A percentile compares a stretch with the other conserved stretches of the same genome.
Conservation (phyloP, 2,329 filamentous ascomycete genomes). For the Westerdykella sp. region DNA sequence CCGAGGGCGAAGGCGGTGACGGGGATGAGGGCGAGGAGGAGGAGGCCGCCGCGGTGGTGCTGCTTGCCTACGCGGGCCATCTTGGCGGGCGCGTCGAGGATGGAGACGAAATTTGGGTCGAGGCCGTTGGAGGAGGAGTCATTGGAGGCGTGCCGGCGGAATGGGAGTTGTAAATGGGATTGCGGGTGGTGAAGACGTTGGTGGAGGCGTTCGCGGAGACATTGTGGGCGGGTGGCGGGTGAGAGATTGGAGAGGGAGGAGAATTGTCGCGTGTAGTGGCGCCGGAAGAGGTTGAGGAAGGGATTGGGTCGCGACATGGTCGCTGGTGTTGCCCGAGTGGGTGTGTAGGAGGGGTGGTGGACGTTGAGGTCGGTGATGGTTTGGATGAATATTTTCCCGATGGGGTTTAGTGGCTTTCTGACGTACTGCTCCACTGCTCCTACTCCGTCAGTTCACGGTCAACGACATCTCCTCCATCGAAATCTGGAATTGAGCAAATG, state of each 20-base stretch:
- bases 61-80: constrained; percentile 68
- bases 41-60: constrained; percentile 68
- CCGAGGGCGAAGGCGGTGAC: constrained; percentile 85
- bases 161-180: constrained; percentile 13
- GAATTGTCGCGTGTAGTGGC: constrained; percentile 19
- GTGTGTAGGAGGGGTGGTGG: constrained; percentile 5
- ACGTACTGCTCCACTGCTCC: no score
- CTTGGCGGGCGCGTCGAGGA: constrained; percentile 77
- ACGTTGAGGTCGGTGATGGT: constrained; percentile 9
- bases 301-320: constrained; percentile 32
- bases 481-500: not conserved
- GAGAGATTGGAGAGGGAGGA: constrained; percentile 6
- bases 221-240: constrained; percentile 25
- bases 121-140: constrained; percentile 51
- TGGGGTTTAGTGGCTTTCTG: no score
- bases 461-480: not conserved
- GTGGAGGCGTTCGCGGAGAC: constrained; percentile 24
- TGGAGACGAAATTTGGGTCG: constrained; percentile 72
- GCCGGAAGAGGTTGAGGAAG: constrained; percentile 27
- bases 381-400: not conserved
- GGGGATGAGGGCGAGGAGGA: constrained; percentile 81
- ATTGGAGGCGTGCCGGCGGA: constrained; percentile 19
- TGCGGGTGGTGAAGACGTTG: constrained; percentile 11
- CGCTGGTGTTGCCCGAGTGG: constrained; percentile 1
- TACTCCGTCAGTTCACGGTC: not conserved